Evolutionary conservation across 306 rosid genomes (phyloP).

Genomic region (Psophocarpus tetragonolobus): DNA sequence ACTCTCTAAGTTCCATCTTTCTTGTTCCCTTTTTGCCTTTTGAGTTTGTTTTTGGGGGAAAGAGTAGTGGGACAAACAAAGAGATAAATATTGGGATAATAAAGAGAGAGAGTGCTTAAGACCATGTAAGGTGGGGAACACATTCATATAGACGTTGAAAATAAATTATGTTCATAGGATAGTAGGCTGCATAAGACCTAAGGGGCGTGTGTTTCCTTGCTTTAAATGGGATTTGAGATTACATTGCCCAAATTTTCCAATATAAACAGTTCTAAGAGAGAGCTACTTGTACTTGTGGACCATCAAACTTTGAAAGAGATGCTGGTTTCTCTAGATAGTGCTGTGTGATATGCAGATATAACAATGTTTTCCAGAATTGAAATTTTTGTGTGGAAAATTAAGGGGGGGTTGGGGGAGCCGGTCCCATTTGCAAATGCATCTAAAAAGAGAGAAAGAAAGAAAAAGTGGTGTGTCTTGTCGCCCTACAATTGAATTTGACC

Average conservation of each 20-base stretch:
- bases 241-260: slow-evolving; percentile 49
- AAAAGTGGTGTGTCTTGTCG: slow-evolving; percentile 63
- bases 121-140: slow-evolving; percentile 98
- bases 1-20: slow-evolving; percentile 42
- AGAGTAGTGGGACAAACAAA: slow-evolving; percentile 37
- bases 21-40: slow-evolving; percentile 47
- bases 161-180: slow-evolving; percentile 53
- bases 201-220: slow-evolving; percentile 47
- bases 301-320: slow-evolving; percentile 48
- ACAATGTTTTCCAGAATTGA: slow-evolving; percentile 32
- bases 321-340: slow-evolving; percentile 66
- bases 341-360: slow-evolving; percentile 39
- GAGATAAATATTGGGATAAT: slow-evolving; percentile 43
- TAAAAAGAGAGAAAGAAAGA: slow-evolving; percentile 52
- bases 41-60: slow-evolving; percentile 36
- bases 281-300: slow-evolving; percentile 49
- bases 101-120: slow-evolving; percentile 40
- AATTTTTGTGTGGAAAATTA: slow-evolving; percentile 53
- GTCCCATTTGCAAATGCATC: slow-evolving; percentile 73
- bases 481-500: slow-evolving; percentile 51
- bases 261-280: slow-evolving; percentile 50
- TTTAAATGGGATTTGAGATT: slow-evolving; percentile 47
- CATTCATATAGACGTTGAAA: slow-evolving; percentile 78
- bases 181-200: slow-evolving; percentile 50
- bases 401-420: slow-evolving; percentile 34